A percentile compares a stretch with the other conserved stretches of the same genome.
Conservation (phyloP, 768 basidiomycete species). For the Serendipita sp. region DNA sequence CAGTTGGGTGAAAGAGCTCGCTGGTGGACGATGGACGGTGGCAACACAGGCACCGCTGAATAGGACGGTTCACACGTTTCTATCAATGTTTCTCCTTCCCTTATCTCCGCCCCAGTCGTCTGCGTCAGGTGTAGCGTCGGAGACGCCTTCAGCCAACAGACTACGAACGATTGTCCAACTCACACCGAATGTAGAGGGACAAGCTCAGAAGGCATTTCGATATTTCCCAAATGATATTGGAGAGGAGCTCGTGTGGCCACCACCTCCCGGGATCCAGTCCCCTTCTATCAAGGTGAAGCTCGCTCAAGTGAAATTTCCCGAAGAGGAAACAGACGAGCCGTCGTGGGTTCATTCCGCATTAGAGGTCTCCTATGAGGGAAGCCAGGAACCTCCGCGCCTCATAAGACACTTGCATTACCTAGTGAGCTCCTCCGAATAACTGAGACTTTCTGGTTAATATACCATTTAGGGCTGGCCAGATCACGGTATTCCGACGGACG, state of each 20-base stretch:
- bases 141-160: conserved; percentile 23
- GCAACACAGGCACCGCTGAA: conserved; percentile 71
- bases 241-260: conserved; percentile 32
- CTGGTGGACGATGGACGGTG: conserved; percentile 68
- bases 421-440: background rate
- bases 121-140: conserved; percentile 11
- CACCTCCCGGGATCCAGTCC: conserved; percentile 23
- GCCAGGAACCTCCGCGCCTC: background rate
- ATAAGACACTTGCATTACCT: conserved; percentile 1
- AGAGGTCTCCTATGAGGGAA: background rate
- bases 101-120: conserved; percentile 19
- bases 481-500: conserved; percentile 63
- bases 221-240: conserved; percentile 59
- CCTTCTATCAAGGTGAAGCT: conserved; percentile 45
- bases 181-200: conserved; percentile 54
- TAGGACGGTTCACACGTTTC: conserved; percentile 55
- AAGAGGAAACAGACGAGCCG: background rate
- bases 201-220: conserved; percentile 54
- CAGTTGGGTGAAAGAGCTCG: conserved; percentile 66
- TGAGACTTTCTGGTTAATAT: background rate
- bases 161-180: conserved; percentile 71
- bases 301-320: conserved; percentile 13
- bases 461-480: conserved; percentile 55
- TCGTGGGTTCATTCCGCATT: background rate
- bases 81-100: conserved; percentile 48